Percentiles rank a stretch among this genome's conserved stretches.
These are phyloP conservation scores for Arachnomyces sp. DNA, from an alignment of 2,329 filamentous ascomycete genomes.

Conservation along the genomic window DNA sequence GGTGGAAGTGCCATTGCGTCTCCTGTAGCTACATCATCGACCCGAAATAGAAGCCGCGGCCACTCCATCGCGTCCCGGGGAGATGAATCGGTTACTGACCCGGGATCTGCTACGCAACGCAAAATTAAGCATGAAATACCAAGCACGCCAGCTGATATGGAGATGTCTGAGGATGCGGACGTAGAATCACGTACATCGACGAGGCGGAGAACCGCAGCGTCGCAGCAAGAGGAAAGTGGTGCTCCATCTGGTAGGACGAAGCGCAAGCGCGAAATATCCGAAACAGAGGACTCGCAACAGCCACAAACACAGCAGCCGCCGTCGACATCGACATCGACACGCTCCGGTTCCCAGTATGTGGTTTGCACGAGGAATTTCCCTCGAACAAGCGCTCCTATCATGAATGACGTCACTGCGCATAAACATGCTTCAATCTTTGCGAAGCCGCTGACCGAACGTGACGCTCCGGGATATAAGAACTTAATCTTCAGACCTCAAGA, in stretches of 20 bases:
- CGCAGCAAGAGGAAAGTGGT: slow-evolving; percentile 18
- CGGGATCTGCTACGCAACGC: slow-evolving; percentile 8
- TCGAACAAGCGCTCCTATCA: slow-evolving; percentile 62
- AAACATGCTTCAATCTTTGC: slow-evolving; percentile 74
- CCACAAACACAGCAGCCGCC: slow-evolving; percentile 21
- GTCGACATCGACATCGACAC: slow-evolving; percentile 19
- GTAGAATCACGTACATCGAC: background rate
- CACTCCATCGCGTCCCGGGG: slow-evolving; percentile 30
- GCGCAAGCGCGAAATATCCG: slow-evolving; percentile 34
- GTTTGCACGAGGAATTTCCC: slow-evolving; percentile 44
- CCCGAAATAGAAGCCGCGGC: slow-evolving; percentile 30
- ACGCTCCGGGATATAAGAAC: slow-evolving; percentile 67
- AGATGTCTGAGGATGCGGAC: slow-evolving; percentile 25
- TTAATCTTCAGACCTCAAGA: slow-evolving; percentile 70
- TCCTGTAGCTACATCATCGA: slow-evolving; percentile 24
- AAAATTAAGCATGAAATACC: slow-evolving; percentile 28
- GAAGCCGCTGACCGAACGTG: slow-evolving; percentile 63
- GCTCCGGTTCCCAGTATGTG: slow-evolving; percentile 23
- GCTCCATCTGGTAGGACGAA: slow-evolving; percentile 26
- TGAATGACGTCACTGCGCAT: slow-evolving; percentile 70
- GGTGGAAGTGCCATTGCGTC: slow-evolving; percentile 14
- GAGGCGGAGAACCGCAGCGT: slow-evolving; percentile 2
- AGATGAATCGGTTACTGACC: slow-evolving; percentile 19
- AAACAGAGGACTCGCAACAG: slow-evolving; percentile 19
- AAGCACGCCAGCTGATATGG: slow-evolving; percentile 26